Conservation (phyloP, 2,329 filamentous ascomycete genomes). For the Drechmeria coniospora region DNA sequence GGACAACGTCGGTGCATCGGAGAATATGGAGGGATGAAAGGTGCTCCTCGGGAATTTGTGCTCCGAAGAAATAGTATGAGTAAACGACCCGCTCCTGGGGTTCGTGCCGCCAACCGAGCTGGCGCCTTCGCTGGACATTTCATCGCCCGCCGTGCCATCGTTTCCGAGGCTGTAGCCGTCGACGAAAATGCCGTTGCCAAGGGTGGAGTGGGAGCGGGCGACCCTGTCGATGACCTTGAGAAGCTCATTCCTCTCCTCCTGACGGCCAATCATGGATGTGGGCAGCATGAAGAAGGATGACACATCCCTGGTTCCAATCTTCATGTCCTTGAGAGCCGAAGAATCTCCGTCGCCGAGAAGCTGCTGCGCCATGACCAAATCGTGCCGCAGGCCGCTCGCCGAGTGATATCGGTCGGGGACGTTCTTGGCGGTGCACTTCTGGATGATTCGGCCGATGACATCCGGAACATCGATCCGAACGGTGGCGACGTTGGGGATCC, state of each 20-base stretch:
- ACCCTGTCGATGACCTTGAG: constrained; percentile 64
- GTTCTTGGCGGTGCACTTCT: constrained; percentile 83
- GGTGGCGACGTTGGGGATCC: constrained; percentile 61
- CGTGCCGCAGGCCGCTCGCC: constrained; percentile 69
- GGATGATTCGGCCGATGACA: constrained; percentile 65
- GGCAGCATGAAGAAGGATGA: constrained; percentile 88
- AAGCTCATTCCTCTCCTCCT: constrained; percentile 54
- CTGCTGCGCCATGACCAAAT: constrained; percentile 59
- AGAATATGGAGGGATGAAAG: constrained; percentile 24
- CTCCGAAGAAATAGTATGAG: constrained; percentile 27
- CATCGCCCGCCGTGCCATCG: constrained; percentile 30
- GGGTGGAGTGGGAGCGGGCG: constrained; percentile 44
- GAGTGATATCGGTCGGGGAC: constrained; percentile 83
- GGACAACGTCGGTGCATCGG: constrained; percentile 24
- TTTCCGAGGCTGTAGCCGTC: constrained; percentile 39
- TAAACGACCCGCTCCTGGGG: constrained; percentile 33
- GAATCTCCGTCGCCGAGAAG: constrained; percentile 63
- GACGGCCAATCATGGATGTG: constrained; percentile 63
- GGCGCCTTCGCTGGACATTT: constrained; percentile 43
- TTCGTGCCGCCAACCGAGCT: constrained; percentile 40
- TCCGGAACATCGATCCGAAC: constrained; percentile 75
- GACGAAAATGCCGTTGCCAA: constrained; percentile 28
- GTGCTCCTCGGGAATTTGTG: constrained; percentile 21
- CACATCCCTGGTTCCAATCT: constrained; percentile 69
- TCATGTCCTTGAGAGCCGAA: constrained; percentile 54